Evolutionary conservation across 2,329 filamentous ascomycete genomes (phyloP), one percentile per base, ranked within the genome.

Genomic region (Aureobasidium sp.): DNA sequence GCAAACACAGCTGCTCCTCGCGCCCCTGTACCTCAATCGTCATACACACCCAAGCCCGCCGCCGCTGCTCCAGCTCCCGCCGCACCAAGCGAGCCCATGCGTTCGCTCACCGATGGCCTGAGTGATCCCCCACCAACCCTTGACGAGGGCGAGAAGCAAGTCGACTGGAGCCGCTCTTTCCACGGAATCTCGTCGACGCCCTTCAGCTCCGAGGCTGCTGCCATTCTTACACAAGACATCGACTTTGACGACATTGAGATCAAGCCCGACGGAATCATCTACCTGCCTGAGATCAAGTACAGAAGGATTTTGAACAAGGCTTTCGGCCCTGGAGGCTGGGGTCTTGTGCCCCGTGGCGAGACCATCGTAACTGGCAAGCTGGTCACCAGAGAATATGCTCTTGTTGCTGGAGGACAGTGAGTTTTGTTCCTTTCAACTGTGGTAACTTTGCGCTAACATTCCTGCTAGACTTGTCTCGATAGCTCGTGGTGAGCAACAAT

Each of bases 221-320:
- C 85, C 16, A 81, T 90, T 25, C 80, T 97, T 50, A 82, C 89
- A 65, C 79, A 83, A 62, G 85, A 86, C 1, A 73, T 96, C 11
- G 77, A 85, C 59, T 77, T 83, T 0, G 82, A 86, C 52, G 93
- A 97, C 75, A 86, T 99, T 61, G 94, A 99, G 79, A 88, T 99
- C 72, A 99, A 99, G 79, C 93, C 94, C 36, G 94, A 99, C 77
- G 94, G 94, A 37, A 93, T 99, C 67, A 80, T 97, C 63, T 99
- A 97, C 74, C 80, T 99, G 63, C 94, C 94, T 13, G 94, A 99
- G 81, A 97, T 99, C 80, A 97, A 97, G 78, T 99, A 99, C 77
- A 81, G 94, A 48, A 81, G 93, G 65, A 93, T 96, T 66, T 76
- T 99, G 69, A 97, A 97, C 74, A 79, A 81, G 69, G 91, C 91